Evolutionary conservation across 768 basidiomycete genomes (phyloP).

Genomic region (Clavaria fumosa): DNA sequence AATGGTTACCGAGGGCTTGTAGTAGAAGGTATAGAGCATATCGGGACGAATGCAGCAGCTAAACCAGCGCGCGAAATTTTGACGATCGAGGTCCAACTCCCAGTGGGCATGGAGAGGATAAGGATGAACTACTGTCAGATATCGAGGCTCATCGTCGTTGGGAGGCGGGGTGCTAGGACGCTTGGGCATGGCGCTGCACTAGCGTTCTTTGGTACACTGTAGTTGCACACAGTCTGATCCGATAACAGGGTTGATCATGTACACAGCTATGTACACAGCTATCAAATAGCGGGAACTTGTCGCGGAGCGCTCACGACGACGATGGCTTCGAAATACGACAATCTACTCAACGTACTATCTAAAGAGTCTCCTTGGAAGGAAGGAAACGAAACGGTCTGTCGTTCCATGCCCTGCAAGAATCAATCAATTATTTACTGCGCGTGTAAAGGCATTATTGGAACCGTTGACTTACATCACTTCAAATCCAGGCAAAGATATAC

Average conservation of each 20-base stretch:
- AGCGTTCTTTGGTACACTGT: no score
- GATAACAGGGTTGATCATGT: no score
- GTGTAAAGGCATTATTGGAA: conserved; percentile 46
- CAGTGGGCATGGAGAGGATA: conserved; percentile 36
- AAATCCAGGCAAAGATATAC: conserved; percentile 87
- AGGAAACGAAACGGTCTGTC: conserved; percentile 20
- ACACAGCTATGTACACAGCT: no score
- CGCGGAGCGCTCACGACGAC: conserved; percentile 14
- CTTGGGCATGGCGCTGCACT: no score
- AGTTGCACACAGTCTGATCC: no score
- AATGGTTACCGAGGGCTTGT: conserved; percentile 30
- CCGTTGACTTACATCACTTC: conserved; percentile 76
- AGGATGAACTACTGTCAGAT: conserved; percentile 31
- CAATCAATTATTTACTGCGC: background rate
- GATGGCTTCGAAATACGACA: conserved; percentile 22
- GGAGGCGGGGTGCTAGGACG: conserved; percentile 19
- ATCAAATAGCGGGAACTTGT: no score
- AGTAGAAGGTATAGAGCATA: conserved; percentile 29
- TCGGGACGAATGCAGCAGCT: conserved; percentile 26
- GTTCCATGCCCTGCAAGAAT: background rate
- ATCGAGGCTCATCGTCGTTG: conserved; percentile 28
- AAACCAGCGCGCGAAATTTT: conserved; percentile 31
- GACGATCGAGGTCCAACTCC: conserved; percentile 25
- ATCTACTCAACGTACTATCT: conserved; percentile 21
- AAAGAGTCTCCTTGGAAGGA: conserved; percentile 22